Evolutionary conservation across 148 eudicot genomes (phyloP), one percentile per base, ranked within the genome.

Genomic region (Chenopodium suecicum): DNA sequence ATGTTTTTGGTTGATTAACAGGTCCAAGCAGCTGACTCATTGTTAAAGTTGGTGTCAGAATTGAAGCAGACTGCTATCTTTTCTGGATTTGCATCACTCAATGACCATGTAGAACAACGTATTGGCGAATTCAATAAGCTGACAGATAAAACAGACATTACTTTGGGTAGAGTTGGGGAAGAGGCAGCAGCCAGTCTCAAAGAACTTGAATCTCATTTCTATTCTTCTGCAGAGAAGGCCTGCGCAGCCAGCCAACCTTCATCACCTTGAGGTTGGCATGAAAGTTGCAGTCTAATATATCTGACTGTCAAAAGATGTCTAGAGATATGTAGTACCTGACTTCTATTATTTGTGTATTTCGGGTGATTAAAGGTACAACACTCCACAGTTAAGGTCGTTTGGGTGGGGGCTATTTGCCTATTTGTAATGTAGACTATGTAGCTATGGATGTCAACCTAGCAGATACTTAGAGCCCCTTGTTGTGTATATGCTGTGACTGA

Each of bases 11-110:
- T 27, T 68, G 7, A n/a, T 20, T 19, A 82, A 85, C 90, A 94
- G 98, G 98, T 95, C 76, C 96, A 92, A 83, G 95, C 97, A 79
- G 89, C 98, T 20, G 98, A 93, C 77, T 95, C 94, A 4, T 80
- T 95, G 79, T 85, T 95, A 31, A 92, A 95, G 82, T 82, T 95
- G 88, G 97, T 91, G 4, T 91, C 97, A 3, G 97, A 91, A 81
- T 73, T 93, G 85, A 93, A 93, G 90, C 97, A 90, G 82, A 95
- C 98, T 34, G 94, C 97, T 20, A 89, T 91, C 44, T 92, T 94
- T 89, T 92, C 96, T 23, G 97, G 97, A 47, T 91, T 95, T 70
- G 97, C 98, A 46, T 93, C 96, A 70, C 94, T 95, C 10, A 90
- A 90, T 64, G 98, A 95, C 82, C 95, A 93, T 68, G 97, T 93